Evolutionary conservation across 345 rosid genomes (phyloP).

Genomic region (Lepidium sativum): DNA sequence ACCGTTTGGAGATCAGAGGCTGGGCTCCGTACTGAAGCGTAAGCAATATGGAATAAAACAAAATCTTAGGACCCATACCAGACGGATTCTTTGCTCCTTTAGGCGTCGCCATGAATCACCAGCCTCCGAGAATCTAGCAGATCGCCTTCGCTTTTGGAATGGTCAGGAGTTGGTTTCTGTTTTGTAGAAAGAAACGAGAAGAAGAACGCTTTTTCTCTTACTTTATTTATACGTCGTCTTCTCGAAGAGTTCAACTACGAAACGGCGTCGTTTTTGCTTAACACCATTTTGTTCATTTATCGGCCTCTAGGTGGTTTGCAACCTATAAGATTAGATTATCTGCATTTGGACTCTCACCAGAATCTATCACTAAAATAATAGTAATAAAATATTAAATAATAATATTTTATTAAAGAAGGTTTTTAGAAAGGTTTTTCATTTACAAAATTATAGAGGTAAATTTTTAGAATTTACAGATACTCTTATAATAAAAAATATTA

Average conservation of each 20-base stretch:
- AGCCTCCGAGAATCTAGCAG: not conserved
- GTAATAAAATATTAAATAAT: no score
- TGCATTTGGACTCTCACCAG: no score
- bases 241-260: not conserved
- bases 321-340: no score
- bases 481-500: no score
- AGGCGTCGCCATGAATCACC: slow-evolving; percentile 33
- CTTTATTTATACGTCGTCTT: slow-evolving; percentile 4
- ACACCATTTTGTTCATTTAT: not conserved
- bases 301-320: no score
- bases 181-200: not conserved
- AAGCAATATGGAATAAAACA: slow-evolving; percentile 65
- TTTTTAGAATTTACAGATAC: no score
- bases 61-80: slow-evolving; percentile 38
- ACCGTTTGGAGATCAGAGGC: slow-evolving; percentile 91
- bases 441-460: no score
- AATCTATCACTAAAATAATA: no score
- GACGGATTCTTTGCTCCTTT: slow-evolving; percentile 17
- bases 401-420: no score
- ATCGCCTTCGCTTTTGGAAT: slow-evolving; percentile 8
- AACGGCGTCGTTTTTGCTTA: slow-evolving; percentile 9
- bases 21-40: slow-evolving; percentile 89
- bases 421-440: no score
- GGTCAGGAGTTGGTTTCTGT: not conserved
- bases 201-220: not conserved